Percentiles rank a stretch among this genome's conserved stretches.
phyloP scores from a whole-genome alignment of 2,329 filamentous ascomycete genomes.

The Cordyceps pruinosa region DNA sequence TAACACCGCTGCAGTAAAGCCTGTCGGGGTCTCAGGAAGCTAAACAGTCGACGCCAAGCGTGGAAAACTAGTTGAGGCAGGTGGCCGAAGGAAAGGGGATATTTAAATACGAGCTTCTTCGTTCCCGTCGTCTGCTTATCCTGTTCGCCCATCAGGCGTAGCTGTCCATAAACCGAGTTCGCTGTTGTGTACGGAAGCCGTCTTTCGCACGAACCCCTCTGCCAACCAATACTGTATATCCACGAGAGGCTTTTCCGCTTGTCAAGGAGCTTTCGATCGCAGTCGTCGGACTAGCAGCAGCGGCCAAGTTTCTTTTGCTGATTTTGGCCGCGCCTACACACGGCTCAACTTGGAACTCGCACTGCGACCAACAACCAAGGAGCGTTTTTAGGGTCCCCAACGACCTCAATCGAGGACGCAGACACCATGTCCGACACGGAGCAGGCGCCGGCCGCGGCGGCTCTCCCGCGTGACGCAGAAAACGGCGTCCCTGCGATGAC shows the following conservation, averaged over 20 bases:
- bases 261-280: not conserved
- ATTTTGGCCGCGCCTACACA: not conserved
- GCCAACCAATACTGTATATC: too few relatives aligned
- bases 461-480: not conserved
- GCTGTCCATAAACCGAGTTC: too few relatives aligned
- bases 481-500: not conserved
- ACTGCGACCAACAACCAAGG: too few relatives aligned
- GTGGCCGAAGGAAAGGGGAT: not conserved
- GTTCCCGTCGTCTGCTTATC: too few relatives aligned
- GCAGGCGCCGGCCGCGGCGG: not conserved
- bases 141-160: too few relatives aligned
- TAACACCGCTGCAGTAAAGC: not conserved
- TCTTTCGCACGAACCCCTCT: too few relatives aligned
- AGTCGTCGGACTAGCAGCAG: not conserved
- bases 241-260: too few relatives aligned
- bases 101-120: not conserved
- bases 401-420: not conserved
- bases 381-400: not conserved
- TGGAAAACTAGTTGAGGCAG: not conserved
- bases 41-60: too few relatives aligned
- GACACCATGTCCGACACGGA: not conserved
- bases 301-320: not conserved
- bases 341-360: too few relatives aligned
- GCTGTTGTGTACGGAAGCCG: too few relatives aligned
- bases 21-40: not conserved